Base-by-base conservation (phyloP, 2,329 filamentous ascomycete species). In the Ramichloridium luteum region DNA sequence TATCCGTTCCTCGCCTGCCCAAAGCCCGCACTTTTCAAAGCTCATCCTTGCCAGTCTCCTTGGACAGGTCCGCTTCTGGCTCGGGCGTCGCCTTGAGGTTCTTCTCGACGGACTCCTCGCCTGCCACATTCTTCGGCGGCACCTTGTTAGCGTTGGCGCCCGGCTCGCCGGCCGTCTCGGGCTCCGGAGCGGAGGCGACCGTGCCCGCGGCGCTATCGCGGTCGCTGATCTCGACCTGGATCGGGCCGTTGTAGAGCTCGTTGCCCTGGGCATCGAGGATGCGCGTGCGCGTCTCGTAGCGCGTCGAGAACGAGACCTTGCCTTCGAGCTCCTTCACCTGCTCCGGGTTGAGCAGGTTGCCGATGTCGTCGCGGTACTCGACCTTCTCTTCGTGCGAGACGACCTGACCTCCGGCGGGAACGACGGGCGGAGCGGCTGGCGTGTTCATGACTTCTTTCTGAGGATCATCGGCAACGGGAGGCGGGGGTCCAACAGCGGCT, bases 271-370 rank as follows among this genome's bases (percentile, higher is more conserved):
- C 72, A 56, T 93, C 84, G 25, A 93, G 67, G 34, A 96, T 60
- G 36, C 83, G 77, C 6, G 85, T 94, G 43, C 81, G 73, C n/a
- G 88, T 94, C 66, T 96, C 88, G 55, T 94, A 94, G 45, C 79
- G 80, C 9, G 90, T 96, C 62, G 92, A 77, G 62, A 98, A 94
- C 49, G 84, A 83, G 37, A 96, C 86, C 59, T 93, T 92, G 49
- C 88, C 90, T 56, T 88, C 73, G 17, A 98, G 72, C 13, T 72
- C 73, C 49, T 80, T 74, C 37, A 98, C 85, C 54, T 93, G 74
- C 50, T 85, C 80, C 33, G 80, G 74, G 50, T 88, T 66, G 17
- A 98, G 71, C 17, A 96, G 57, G 51, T 94, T 94, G 44, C 90
- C 90, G 47, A 93, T 69, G 57, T 94, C 83, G 56, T 96, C 90